Evolutionary conservation across 2,329 filamentous ascomycete genomes (phyloP), one percentile per base, ranked within the genome.

Genomic region (Apiospora aurea): DNA sequence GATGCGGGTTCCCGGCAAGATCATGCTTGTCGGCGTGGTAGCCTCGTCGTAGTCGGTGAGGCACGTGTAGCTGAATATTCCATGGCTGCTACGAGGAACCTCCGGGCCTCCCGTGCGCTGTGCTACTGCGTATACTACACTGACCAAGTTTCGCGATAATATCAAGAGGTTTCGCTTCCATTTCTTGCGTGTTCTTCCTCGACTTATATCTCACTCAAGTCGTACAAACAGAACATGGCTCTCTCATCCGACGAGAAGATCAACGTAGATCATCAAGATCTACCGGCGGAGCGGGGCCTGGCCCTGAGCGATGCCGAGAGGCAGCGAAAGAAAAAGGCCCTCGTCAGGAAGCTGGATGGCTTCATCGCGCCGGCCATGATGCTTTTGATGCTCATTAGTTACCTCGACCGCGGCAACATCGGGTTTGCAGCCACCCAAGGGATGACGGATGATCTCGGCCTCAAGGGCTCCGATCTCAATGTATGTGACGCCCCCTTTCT

Each of bases 401-500:
- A 75, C 68, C 70, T 75, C 26, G 74, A 75, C 64, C 71, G 74
- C 41, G 71, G 70, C 43, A 75, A 75, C 38, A 75, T 75, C 44
- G 73, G 73, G 18, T 74, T 74, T 69, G 74, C 73, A 13, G 74
- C 74, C n/a, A 72, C 73, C 11, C 73, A 73, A 4, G 74, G 74
- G 16, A 75, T 75, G 74, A 71, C 71, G 16, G 70, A 70, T 21
- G 74, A 75, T 53, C 70, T 75, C 0, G 67, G 70, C 16, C 70
- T 75, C 26, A 69, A 38, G 8, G 71, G 74, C 14, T 72, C 72
- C 66, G 43, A 69, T 14, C 67, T 74, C 14, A 75, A 75, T 44
- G 71, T 74, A 38, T 38, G 29, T 61, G 14, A n/a, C 21, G 14
- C 16, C 8, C 8, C 34, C 6, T 38, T 38, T 29, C 26, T 61